These are phyloP conservation scores for Ceratobasidium sp. DNA, from an alignment of 1,284 basidiomycete genomes.

Conservation along the genomic window DNA sequence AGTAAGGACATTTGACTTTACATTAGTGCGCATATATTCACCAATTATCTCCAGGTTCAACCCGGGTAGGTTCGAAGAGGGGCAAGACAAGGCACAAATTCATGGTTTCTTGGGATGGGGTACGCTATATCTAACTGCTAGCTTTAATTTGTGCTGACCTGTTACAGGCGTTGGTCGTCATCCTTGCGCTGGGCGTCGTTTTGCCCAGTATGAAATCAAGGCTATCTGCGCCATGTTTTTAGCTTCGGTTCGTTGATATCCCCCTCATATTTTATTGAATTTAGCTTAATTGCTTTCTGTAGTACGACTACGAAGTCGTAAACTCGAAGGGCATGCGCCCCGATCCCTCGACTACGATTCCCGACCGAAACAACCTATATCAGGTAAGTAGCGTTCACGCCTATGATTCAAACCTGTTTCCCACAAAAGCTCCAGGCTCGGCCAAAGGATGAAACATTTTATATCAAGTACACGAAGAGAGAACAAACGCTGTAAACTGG, in stretches of 20 bases:
- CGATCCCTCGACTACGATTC: conserved; percentile 10
- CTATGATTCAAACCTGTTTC: neutral
- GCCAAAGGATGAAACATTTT: conserved; percentile 22
- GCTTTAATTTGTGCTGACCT: too few species aligned
- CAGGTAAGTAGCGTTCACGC: neutral
- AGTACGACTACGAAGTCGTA: conserved; percentile 17
- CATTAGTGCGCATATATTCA: conserved; percentile 4
- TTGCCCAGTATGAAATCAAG: conserved; percentile 40
- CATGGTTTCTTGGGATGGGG: conserved; percentile 36
- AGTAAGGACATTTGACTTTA: neutral
- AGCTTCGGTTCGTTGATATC: neutral
- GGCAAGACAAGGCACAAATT: conserved; percentile 28
- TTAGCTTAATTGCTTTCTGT: neutral
- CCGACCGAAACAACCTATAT: conserved; percentile 33
- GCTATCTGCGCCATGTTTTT: conserved; percentile 13
- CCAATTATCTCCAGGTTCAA: neutral
- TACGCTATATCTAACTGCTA: neutral
- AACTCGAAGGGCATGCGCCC: conserved; percentile 11
- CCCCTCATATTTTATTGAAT: too few species aligned
- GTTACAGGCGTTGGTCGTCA: conserved; percentile 21
- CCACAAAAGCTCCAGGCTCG: conserved; percentile 16
- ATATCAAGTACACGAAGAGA: conserved; percentile 21
- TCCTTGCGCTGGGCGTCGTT: conserved; percentile 17
- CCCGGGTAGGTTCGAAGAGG: conserved; percentile 10
- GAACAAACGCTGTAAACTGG: too few species aligned